These are phyloP conservation scores for Osmozyma mogii DNA, from an alignment of 805 yeast genomes.

Conservation along the genomic window DNA sequence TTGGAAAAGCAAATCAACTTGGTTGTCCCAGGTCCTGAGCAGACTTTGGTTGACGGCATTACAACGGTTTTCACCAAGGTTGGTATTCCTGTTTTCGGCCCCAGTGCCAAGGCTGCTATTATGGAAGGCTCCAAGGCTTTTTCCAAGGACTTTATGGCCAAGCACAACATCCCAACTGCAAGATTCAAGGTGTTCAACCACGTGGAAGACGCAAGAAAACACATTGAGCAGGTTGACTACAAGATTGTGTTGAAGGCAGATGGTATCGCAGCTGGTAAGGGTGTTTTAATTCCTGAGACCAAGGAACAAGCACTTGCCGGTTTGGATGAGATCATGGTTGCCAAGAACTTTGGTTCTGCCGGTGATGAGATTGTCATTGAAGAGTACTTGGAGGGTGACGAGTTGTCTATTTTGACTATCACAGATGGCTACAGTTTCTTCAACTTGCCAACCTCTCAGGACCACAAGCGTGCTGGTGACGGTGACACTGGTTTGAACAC, in stretches of 20 bases:
- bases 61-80: slow-evolving; percentile 61
- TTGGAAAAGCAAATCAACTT: slow-evolving; percentile 53
- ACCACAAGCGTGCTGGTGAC: slow-evolving; percentile 91
- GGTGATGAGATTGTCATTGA: slow-evolving; percentile 92
- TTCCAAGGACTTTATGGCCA: slow-evolving; percentile 88
- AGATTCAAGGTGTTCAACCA: slow-evolving; percentile 73
- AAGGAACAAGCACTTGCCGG: slow-evolving; percentile 82
- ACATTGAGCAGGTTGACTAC: slow-evolving; percentile 57
- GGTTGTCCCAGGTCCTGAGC: slow-evolving; percentile 98
- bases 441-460: slow-evolving; percentile 96
- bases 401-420: slow-evolving; percentile 83
- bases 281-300: slow-evolving; percentile 84
- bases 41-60: slow-evolving; percentile 94
- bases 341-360: slow-evolving; percentile 82
- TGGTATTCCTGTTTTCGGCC: slow-evolving; percentile 96
- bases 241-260: slow-evolving; percentile 92
- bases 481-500: slow-evolving; percentile 93
- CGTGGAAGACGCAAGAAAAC: slow-evolving; percentile 66
- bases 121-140: slow-evolving; percentile 98
- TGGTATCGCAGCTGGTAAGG: slow-evolving; percentile 98
- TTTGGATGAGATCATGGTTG: slow-evolving; percentile 81
- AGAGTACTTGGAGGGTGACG: slow-evolving; percentile 95
- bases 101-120: slow-evolving; percentile 79
- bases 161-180: slow-evolving; percentile 92
- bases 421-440: slow-evolving; percentile 89